phyloP scores from a whole-genome alignment of 2,329 filamentous ascomycete species.

The Pseudogymnoascus verrucosus region DNA sequence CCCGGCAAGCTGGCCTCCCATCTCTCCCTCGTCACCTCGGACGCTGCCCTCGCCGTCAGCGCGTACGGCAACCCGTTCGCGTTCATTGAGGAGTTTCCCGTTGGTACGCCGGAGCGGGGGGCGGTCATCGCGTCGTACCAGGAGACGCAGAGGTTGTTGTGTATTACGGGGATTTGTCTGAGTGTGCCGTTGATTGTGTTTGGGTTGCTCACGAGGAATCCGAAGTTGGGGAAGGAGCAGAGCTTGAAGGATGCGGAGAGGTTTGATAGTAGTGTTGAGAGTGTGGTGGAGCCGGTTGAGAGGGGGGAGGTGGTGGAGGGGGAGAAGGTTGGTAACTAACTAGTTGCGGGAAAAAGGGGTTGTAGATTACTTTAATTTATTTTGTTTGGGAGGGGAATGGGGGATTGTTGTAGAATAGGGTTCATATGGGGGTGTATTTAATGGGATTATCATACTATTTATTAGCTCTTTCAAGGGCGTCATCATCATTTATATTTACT shows the following conservation, averaged over 20 bases:
- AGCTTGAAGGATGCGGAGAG: slow-evolving; percentile 11
- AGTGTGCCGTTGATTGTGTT: slow-evolving; percentile 39
- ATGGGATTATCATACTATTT: too few relatives aligned
- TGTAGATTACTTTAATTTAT: too few relatives aligned
- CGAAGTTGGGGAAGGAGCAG: slow-evolving; percentile 27
- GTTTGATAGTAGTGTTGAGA: not conserved
- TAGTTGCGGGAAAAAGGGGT: not conserved
- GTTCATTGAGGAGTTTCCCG: slow-evolving; percentile 31
- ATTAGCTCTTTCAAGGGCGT: too few relatives aligned
- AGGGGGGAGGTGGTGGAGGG: not conserved
- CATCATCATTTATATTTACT: too few relatives aligned
- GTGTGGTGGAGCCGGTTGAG: not conserved
- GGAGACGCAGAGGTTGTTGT: slow-evolving; percentile 38
- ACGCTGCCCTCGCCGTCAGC: slow-evolving; percentile 32
- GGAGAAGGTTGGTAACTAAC: not conserved
- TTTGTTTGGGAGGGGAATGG: too few relatives aligned
- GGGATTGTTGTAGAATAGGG: too few relatives aligned
- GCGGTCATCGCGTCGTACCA: slow-evolving; percentile 27
- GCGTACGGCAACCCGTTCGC: slow-evolving; percentile 30
- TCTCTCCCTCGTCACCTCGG: slow-evolving; percentile 24
- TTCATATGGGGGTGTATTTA: too few relatives aligned
- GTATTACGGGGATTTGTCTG: slow-evolving; percentile 42
- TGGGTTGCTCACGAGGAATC: slow-evolving; percentile 37
- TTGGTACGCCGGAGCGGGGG: slow-evolving; percentile 32
- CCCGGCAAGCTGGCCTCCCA: slow-evolving; percentile 36